Conservation (phyloP, 1,284 basidiomycete species). For the Apiotrichum brassicae region DNA sequence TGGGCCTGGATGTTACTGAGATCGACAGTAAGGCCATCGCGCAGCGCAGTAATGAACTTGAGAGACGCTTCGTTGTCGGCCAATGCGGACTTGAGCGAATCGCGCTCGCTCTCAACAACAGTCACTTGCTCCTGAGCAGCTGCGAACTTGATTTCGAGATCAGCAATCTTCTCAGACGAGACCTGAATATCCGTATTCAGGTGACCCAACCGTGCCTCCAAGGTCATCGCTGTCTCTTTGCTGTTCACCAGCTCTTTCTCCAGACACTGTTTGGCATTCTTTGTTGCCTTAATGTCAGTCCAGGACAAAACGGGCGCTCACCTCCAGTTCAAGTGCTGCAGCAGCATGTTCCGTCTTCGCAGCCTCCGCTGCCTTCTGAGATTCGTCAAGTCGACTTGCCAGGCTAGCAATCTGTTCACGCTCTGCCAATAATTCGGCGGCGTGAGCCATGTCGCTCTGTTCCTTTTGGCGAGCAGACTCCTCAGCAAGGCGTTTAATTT, state of each 20-base stretch:
- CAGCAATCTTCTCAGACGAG: background rate
- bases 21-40: too few species aligned
- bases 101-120: background rate
- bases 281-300: too few species aligned
- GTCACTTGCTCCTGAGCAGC: slow-evolving; percentile 1
- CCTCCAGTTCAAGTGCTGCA: background rate
- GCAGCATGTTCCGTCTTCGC: too few species aligned
- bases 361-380: too few species aligned
- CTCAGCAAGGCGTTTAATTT: background rate
- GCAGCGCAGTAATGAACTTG: background rate
- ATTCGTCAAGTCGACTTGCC: too few species aligned
- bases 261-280: background rate
- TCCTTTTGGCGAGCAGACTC: too few species aligned
- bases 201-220: background rate
- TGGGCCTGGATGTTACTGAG: too few species aligned
- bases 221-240: too few species aligned
- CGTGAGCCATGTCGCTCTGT: too few species aligned
- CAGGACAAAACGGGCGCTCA: too few species aligned
- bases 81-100: background rate
- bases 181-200: slow-evolving; percentile 7
- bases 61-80: background rate
- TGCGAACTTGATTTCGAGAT: slow-evolving; percentile 2
- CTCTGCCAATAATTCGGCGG: too few species aligned
- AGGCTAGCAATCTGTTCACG: too few species aligned
- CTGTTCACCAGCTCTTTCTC: slow-evolving; percentile 1